Conservation (phyloP, 345 rosid species). For the Atalantia buxifolia region DNA sequence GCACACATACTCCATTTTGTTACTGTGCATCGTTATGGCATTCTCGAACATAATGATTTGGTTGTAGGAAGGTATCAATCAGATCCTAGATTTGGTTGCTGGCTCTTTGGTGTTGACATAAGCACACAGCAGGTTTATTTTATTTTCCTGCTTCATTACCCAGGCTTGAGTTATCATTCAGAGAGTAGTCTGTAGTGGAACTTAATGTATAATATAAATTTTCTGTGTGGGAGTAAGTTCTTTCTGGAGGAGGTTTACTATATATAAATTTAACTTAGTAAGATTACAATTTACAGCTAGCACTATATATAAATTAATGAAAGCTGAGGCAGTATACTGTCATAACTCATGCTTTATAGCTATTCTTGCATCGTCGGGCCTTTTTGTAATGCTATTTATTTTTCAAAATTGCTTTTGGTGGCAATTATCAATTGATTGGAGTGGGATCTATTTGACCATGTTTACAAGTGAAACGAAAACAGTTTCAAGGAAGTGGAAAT, state of each 20-base stretch:
- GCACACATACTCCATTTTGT: not conserved
- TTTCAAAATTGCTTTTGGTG: too few species aligned
- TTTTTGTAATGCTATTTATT: too few species aligned
- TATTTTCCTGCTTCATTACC: not conserved
- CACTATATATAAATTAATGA: too few species aligned
- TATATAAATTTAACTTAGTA: too few species aligned
- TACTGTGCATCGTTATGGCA: not conserved
- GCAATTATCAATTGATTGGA: too few species aligned
- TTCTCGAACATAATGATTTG: slow-evolving; percentile 14
- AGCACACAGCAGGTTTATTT: slow-evolving; percentile 84
- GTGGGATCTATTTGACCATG: too few species aligned
- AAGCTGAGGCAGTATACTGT: too few species aligned
- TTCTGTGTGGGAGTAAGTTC: not conserved
- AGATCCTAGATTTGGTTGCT: slow-evolving; percentile 99
- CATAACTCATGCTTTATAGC: too few species aligned
- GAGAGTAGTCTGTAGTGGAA: not conserved
- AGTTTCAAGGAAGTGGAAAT: too few species aligned
- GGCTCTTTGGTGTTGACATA: slow-evolving; percentile 99
- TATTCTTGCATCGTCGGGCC: too few species aligned
- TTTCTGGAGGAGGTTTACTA: not conserved
- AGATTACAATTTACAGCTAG: too few species aligned
- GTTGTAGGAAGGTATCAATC: slow-evolving; percentile 99
- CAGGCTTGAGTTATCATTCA: not conserved
- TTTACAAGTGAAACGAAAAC: too few species aligned
- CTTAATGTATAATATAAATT: not conserved